Evolutionary conservation across 2,329 filamentous ascomycete genomes (phyloP).

Genomic region (Botryotinia convoluta): DNA sequence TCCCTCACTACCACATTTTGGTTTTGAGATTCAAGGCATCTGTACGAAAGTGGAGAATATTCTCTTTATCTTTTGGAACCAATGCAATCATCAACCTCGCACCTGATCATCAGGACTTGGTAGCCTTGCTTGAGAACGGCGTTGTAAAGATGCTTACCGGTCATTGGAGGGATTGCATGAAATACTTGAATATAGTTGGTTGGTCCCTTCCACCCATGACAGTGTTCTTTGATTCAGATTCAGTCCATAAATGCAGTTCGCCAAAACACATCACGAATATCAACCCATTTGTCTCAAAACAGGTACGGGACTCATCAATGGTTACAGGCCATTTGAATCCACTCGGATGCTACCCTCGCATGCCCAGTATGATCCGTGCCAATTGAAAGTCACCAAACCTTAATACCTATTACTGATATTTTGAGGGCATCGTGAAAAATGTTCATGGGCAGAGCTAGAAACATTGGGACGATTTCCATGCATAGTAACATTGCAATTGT

Average conservation of each 20-base stretch:
- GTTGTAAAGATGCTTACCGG: conserved; percentile 7
- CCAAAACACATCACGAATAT: conserved; percentile 12
- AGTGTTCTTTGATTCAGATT: conserved; percentile 1
- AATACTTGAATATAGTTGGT: neutral
- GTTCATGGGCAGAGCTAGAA: conserved; percentile 6
- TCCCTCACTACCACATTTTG: neutral
- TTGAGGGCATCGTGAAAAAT: neutral
- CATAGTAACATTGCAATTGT: neutral
- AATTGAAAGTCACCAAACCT: neutral
- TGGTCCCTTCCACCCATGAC: conserved; percentile 15
- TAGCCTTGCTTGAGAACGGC: conserved; percentile 20
- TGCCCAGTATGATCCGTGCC: neutral
- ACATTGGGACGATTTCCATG: neutral
- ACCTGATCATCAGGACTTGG: conserved; percentile 10
- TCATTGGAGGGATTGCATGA: conserved; percentile 6
- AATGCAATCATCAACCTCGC: neutral
- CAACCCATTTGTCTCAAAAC: conserved; percentile 13
- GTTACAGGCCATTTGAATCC: conserved; percentile 6
- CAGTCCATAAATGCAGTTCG: neutral
- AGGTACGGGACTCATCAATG: neutral
- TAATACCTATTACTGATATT: neutral
- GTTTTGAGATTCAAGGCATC: neutral
- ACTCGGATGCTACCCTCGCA: neutral
- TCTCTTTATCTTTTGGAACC: conserved; percentile 4
- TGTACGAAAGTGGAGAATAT: neutral